phyloP scores from a whole-genome alignment of 805 yeast genomes.

The Zygotorulaspora danielsina region DNA sequence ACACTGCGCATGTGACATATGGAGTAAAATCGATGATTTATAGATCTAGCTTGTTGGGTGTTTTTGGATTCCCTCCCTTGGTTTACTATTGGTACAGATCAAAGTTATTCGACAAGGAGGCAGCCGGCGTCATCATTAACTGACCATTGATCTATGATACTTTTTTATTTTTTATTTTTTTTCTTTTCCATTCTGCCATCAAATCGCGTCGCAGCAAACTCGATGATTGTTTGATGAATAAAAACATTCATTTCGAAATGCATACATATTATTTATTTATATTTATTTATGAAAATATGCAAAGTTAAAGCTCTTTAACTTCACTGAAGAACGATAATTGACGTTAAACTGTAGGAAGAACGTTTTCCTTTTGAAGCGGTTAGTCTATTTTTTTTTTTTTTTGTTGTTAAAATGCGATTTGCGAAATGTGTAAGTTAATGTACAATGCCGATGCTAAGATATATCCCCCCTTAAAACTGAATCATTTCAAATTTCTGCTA shows the following conservation, averaged over 20 bases:
- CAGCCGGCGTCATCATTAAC: conserved; percentile 11
- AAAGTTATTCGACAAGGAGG: conserved; percentile 10
- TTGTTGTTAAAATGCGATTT: neutral
- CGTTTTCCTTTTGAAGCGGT: too few relatives aligned
- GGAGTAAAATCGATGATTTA: conserved; percentile 20
- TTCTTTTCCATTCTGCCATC: too few relatives aligned
- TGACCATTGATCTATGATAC: conserved; percentile 1
- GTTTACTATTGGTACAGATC: conserved; percentile 10
- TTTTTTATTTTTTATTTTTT: too few relatives aligned
- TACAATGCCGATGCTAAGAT: conserved; percentile 14
- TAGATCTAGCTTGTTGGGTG: conserved; percentile 17
- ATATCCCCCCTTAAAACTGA: conserved; percentile 7
- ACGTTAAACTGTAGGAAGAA: conserved; percentile 5
- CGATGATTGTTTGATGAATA: too few relatives aligned
- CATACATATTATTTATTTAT: too few relatives aligned
- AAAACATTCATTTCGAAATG: too few relatives aligned
- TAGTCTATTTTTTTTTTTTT: neutral
- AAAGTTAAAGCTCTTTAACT: conserved; percentile 4
- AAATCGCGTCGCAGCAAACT: too few relatives aligned
- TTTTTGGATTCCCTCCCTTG: conserved; percentile 20
- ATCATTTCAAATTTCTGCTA: conserved; percentile 45
- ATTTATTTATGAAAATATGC: conserved; percentile 1
- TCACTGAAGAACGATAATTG: conserved; percentile 10
- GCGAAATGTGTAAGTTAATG: conserved; percentile 9
- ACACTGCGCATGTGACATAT: conserved; percentile 18